Base-by-base conservation (phyloP, 495 filamentous ascomycete species). In the Chaetomium fimeti region DNA sequence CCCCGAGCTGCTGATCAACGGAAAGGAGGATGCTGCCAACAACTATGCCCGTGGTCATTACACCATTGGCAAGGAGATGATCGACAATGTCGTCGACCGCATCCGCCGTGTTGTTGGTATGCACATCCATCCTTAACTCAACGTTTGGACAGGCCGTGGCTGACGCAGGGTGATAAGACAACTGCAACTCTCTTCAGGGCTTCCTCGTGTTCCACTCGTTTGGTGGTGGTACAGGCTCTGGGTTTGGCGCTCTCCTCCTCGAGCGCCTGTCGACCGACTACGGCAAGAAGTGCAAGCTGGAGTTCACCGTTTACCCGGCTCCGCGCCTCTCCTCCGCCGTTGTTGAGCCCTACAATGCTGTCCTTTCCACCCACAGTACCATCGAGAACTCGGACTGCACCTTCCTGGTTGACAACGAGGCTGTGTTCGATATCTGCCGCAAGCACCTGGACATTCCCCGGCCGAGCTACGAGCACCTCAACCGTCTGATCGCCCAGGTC, bases 11-110 rank as follows among this genome's bases (percentile, higher is more conserved):
- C 76, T 96, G 77, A 91, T 96, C 73, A 92, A 87, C 75, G 91
- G 91, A 66, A 96, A 96, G 79, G 91, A 96, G 77, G 91, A 96
- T 85, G 91, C 91, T 61, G 90, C 91, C 72, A 96, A 95, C 78
- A 96, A 96, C 84, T 96, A 96, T 81, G 91, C 91, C 67, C 89
- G 91, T 81, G 91, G 91, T 66, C 91, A 96, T 77, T 96, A 96
- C 77, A 96, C 91, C 55, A 88, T 94, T 68, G 91, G 91, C 78
- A 96, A 94, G 83, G 91, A 95, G 80, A 83, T 94, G 74, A 87
- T 91, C 57, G 91, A 93, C 71, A 85, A 82, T 61, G 91, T 93
- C 66, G 81, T 93, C 68, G 91, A 95, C 71, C 88, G 89, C 72
- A 88, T 96, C 72, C 90, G 91, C 68, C 90, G 89, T 72, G 87